Conservation (phyloP, 202 grass and related monocot genomes). For the Tripidium arundinaceum region DNA sequence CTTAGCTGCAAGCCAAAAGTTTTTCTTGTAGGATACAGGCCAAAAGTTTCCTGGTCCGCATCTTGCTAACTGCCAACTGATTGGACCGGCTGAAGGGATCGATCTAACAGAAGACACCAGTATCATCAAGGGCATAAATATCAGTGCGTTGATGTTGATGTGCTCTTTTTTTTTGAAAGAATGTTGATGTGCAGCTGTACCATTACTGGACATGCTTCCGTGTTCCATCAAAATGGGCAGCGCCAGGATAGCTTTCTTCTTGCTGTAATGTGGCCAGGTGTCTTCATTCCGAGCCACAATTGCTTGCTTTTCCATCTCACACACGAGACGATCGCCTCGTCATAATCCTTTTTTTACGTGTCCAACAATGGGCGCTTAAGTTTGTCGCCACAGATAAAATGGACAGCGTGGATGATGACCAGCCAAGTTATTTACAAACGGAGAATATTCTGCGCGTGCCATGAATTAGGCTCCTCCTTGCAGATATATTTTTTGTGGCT, state of each 20-base stretch:
- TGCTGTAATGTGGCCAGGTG: conserved; percentile 35
- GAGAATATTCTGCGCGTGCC: neutral
- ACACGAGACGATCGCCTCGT: neutral
- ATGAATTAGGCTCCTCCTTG: neutral
- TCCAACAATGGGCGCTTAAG: neutral
- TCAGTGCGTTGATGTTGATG: conserved; percentile 29
- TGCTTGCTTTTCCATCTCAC: neutral
- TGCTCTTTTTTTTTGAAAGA: neutral
- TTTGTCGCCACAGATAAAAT: conserved; percentile 24
- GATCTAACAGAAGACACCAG: conserved; percentile 20
- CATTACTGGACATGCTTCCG: neutral
- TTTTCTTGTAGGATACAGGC: neutral
- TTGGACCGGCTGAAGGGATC: neutral
- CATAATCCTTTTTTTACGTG: neutral
- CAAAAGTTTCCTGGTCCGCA: conserved; percentile 22
- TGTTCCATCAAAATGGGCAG: neutral
- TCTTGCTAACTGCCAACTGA: conserved; percentile 20
- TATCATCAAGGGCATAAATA: conserved; percentile 20
- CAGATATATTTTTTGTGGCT: neutral
- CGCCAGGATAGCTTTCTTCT: conserved; percentile 37
- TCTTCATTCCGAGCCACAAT: conserved; percentile 34
- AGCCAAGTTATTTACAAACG: neutral
- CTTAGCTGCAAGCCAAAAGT: neutral
- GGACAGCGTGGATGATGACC: conserved; percentile 32
- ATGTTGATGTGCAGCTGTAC: neutral